Evolutionary conservation across 805 yeast genomes (phyloP).

Genomic region (Huiozyma sinensis): DNA sequence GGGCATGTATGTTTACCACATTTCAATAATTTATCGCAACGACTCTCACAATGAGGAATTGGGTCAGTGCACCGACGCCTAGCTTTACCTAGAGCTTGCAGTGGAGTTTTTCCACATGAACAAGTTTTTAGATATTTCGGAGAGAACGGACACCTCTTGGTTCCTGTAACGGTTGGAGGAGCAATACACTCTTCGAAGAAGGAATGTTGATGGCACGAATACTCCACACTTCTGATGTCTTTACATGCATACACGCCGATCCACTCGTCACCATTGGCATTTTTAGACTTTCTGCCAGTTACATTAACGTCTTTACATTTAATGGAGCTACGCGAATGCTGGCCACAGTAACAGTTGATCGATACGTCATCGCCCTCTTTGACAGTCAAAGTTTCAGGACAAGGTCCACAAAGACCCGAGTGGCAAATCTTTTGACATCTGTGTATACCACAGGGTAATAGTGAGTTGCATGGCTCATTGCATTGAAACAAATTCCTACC

Average conservation of each 20-base stretch:
- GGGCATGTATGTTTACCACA: conserved; percentile 71
- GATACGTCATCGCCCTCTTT: conserved; percentile 4
- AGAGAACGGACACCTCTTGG: conserved; percentile 46
- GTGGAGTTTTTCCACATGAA: conserved; percentile 63
- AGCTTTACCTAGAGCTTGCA: conserved; percentile 30
- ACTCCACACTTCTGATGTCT: conserved; percentile 33
- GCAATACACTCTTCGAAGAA: conserved; percentile 39
- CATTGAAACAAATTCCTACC: conserved; percentile 35
- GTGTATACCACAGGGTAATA: conserved; percentile 65
- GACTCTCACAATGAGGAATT: conserved; percentile 59
- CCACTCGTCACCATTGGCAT: conserved; percentile 30
- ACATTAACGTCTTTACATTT: conserved; percentile 34
- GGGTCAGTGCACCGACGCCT: conserved; percentile 64
- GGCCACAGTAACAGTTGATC: conserved; percentile 70
- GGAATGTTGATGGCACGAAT: conserved; percentile 57
- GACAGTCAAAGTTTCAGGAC: conserved; percentile 35
- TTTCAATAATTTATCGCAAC: conserved; percentile 49
- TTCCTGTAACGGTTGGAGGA: conserved; percentile 17
- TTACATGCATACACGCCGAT: conserved; percentile 44
- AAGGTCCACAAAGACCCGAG: conserved; percentile 71
- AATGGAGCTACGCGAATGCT: conserved; percentile 30
- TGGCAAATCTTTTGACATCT: conserved; percentile 58
- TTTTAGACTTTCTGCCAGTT: conserved; percentile 26
- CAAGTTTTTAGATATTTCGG: conserved; percentile 56
- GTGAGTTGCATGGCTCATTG: conserved; percentile 45